These are phyloP conservation scores for Lophiostoma macrostomum DNA, from an alignment of 495 filamentous ascomycete genomes.

Conservation along the genomic window DNA sequence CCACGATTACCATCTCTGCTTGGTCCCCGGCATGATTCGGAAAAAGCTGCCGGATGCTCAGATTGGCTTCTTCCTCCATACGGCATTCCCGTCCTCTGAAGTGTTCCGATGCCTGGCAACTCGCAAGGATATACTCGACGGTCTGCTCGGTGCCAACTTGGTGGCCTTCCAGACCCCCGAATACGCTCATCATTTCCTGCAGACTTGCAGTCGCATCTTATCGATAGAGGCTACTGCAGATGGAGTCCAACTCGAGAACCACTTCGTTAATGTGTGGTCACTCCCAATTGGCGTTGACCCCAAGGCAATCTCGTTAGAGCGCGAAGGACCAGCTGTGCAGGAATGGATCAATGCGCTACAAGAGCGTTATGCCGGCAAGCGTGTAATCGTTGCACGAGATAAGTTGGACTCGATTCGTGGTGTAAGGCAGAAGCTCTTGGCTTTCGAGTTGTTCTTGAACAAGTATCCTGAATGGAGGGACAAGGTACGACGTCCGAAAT, in stretches of 20 bases:
- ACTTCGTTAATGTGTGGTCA: conserved; percentile 80
- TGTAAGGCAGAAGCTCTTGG: conserved; percentile 85
- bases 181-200: conserved; percentile 88
- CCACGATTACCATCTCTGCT: conserved; percentile 87
- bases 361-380: conserved; percentile 77
- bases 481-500: conserved; percentile 48
- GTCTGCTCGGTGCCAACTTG: conserved; percentile 85
- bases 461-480: conserved; percentile 85
- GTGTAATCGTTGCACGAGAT: conserved; percentile 84
- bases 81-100: conserved; percentile 92
- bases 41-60: conserved; percentile 81
- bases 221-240: conserved; percentile 82
- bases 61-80: conserved; percentile 93
- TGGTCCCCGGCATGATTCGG: conserved; percentile 90
- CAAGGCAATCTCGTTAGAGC: conserved; percentile 64
- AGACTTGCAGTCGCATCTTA: conserved; percentile 86
- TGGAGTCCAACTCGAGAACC: conserved; percentile 85
- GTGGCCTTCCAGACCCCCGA: conserved; percentile 90
- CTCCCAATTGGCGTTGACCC: conserved; percentile 82
- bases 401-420: conserved; percentile 90
- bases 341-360: conserved; percentile 75
- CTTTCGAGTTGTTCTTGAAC: conserved; percentile 91
- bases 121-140: conserved; percentile 79
- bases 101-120: conserved; percentile 86
- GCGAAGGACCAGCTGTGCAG: conserved; percentile 68